Base-by-base conservation (phyloP, 306 rosid species). In the Quercus glauca region DNA sequence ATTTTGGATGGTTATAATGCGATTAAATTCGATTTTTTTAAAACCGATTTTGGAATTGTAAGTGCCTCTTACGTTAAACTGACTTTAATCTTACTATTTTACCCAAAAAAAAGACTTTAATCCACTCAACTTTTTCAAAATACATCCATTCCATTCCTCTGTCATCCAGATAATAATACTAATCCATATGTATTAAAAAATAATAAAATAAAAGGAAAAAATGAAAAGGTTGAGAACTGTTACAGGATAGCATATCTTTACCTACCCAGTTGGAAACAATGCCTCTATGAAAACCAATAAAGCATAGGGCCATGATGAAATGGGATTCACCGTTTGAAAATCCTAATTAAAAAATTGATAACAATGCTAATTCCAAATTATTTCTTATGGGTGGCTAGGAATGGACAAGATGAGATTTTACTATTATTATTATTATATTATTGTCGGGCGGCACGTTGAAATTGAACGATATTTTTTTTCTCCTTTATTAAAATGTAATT, bases 291-390 rank as follows among this genome's bases (percentile, higher is more conserved):
- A 68, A 35, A 18, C 52, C 72, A 35, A 68, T 68, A 68, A 33
- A 35, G 51, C 10, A 13, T 49, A 33, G 52, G 71, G 21, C 43
- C 43, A 33, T 14, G 49, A 33, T 33, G 71, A 67, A 35, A 68
- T 68, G 72, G 72, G 72, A 35, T 68, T 68, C 72, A 35, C 72
- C 72, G 52, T n/a, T 35, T 68, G 72, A 68, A 68, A 18, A 33
- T 35, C 51, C 72, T 35, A n/a, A 23, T 18, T 35, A 1, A n/a
- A n/a, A 9, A 19, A 67, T 33, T 67, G 5, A 26, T 26, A 26
- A 25, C 13, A 60, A 1, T 60, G 4, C 9, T 29, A 28, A 15
- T 18, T 64, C 70, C 8, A 28, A 1, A 15, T 28, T 15, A 64
- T 64, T 28, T 64, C 31, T 35, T 8, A 6, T 3, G 70, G 6